These are phyloP conservation scores for Puccinia hordei DNA, from an alignment of 1,284 basidiomycete genomes.

Conservation along the genomic window DNA sequence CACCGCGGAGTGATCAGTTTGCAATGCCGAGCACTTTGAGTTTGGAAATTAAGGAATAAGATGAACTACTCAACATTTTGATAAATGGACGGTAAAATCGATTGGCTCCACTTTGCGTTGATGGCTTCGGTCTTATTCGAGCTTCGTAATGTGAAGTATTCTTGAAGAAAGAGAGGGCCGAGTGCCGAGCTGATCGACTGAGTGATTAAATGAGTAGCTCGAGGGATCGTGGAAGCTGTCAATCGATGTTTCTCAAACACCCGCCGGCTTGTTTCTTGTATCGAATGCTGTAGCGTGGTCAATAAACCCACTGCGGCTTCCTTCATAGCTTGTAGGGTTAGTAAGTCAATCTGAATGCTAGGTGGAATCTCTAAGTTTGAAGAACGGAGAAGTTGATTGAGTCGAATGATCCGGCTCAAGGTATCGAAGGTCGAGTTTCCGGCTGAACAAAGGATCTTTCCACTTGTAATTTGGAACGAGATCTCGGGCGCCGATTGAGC, in stretches of 20 bases:
- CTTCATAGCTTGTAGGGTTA: slow-evolving; percentile 18
- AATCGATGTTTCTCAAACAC: background rate
- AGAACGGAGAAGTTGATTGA: slow-evolving; percentile 21
- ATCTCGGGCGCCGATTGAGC: background rate
- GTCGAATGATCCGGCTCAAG: slow-evolving; percentile 16
- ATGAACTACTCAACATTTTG: slow-evolving; percentile 19
- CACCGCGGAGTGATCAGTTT: too few species aligned
- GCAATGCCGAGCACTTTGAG: background rate
- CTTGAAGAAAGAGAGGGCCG: slow-evolving; percentile 13
- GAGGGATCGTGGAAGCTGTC: background rate
- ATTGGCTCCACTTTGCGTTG: background rate
- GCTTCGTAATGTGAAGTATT: background rate
- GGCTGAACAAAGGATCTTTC: background rate
- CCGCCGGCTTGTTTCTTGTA: background rate
- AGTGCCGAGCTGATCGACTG: slow-evolving; percentile 17
- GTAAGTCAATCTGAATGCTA: background rate
- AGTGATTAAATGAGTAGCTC: background rate
- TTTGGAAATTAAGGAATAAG: background rate
- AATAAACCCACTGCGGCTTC: slow-evolving; percentile 26
- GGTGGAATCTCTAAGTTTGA: background rate
- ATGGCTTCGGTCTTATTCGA: background rate
- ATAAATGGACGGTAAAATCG: slow-evolving; percentile 10
- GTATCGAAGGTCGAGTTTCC: slow-evolving; percentile 15
- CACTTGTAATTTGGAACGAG: background rate
- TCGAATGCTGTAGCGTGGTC: background rate